Base-by-base conservation (phyloP, 140 eudicot species). In the Stevia rebaudiana region DNA sequence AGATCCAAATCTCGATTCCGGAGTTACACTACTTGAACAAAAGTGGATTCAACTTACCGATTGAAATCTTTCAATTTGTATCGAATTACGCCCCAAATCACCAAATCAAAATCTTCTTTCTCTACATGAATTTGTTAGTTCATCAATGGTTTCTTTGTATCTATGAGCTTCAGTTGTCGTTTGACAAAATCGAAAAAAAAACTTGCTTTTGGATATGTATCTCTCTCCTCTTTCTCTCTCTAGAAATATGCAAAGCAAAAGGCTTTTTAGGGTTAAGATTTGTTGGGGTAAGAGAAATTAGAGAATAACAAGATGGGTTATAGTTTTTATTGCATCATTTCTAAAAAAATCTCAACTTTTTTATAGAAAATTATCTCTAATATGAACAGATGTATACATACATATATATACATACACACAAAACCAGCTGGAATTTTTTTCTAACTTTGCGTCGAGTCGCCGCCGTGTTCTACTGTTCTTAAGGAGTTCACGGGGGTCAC, bases 381-480 rank as follows among this genome's bases (percentile, higher is more conserved):
- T 64, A 63, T 62, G 31, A 63, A 73, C 61, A 73, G 59, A 66
- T 63, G 51, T 54, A 52, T 77, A 42, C 44, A 59, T 61, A 72
- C 23, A 63, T 43, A 63, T 48, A 51, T 43, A 68, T 21, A 61
- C n/a, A 55, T 15, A 70, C 1, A 44, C 2, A 67, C 79, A 74
- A 63, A 50, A 67, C 42, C 79, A 74, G 79, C 79, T 74, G 79
- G 69, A 50, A 23, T 23, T 37, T 60, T 65, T 66, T 30, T 59
- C 25, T 25, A 73, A 65, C 70, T 61, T 68, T 68, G 79, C 40
- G 65, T 75, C 80, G 80, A 54, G 75, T 75, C 80, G 80, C 75
- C 80, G 80, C 80, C 80, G 75, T 68, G 80, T 75, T 75, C 80
- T 52, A 75, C 75, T 68, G 70, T 52, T 75, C 55, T 75, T 75